Evolutionary conservation across 768 basidiomycete genomes (phyloP).

Genomic region (Russula emetica): DNA sequence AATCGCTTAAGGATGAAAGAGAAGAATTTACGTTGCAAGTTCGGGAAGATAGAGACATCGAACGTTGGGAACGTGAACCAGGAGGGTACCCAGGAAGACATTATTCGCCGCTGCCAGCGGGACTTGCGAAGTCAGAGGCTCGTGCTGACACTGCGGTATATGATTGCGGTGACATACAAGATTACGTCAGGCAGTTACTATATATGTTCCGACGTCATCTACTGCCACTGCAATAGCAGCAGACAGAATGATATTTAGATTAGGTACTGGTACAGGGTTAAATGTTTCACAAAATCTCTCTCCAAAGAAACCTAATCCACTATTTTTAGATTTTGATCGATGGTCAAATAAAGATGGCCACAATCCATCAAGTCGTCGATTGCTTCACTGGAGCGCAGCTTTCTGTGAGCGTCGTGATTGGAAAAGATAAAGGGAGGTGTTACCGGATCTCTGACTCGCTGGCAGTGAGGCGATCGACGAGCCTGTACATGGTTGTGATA

Average conservation of each 20-base stretch:
- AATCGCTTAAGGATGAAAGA: slow-evolving; percentile 82
- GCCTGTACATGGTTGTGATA: slow-evolving; percentile 1
- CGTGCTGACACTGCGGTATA: not conserved
- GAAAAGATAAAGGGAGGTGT: not conserved
- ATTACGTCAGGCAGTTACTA: slow-evolving; percentile 13
- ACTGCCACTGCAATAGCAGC: no score
- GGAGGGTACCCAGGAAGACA: slow-evolving; percentile 42
- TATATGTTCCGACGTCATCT: not conserved
- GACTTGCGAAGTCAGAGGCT: no score
- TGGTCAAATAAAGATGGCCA: slow-evolving; percentile 24
- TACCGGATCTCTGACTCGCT: slow-evolving; percentile 18
- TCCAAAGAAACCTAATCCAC: slow-evolving; percentile 1
- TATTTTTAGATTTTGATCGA: slow-evolving; percentile 24
- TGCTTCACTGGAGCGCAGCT: slow-evolving; percentile 24
- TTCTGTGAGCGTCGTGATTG: not conserved
- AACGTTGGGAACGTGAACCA: slow-evolving; percentile 55
- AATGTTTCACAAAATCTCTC: not conserved
- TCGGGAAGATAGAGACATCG: slow-evolving; percentile 60
- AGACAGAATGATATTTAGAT: no score
- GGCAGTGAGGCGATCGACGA: not conserved
- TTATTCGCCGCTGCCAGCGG: slow-evolving; percentile 17
- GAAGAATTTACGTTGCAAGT: slow-evolving; percentile 82
- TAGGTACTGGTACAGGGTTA: not conserved
- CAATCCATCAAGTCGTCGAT: slow-evolving; percentile 28
- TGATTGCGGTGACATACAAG: not conserved